Evolutionary conservation across 371 early-diverging fungal genomes (phyloP).

Genomic region (Mucor irregularis): DNA sequence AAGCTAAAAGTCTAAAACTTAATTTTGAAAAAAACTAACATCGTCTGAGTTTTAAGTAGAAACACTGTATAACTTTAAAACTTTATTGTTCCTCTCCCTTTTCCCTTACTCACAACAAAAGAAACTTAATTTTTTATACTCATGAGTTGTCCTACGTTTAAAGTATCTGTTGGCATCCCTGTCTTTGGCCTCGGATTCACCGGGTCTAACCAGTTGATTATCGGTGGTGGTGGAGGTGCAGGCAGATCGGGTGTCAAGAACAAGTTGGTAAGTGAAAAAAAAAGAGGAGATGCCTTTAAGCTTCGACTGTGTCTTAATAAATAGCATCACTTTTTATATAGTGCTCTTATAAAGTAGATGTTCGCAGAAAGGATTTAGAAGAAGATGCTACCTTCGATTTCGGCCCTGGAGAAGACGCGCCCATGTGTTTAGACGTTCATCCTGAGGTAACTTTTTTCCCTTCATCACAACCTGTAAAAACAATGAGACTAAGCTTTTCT

Average conservation of each 20-base stretch:
- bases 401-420: conserved; percentile 67
- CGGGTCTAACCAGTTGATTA: conserved; percentile 51
- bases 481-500: no score
- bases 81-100: background rate
- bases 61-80: no score
- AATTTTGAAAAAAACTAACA: background rate
- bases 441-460: conserved; percentile 45
- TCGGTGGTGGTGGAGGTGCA: conserved; percentile 75
- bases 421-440: conserved; percentile 69
- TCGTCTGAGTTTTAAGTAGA: background rate
- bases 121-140: background rate
- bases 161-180: conserved; percentile 62
- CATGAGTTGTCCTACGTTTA: conserved; percentile 35
- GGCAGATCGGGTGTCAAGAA: conserved; percentile 72
- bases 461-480: background rate
- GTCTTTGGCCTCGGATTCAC: conserved; percentile 67
- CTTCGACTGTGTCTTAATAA: background rate
- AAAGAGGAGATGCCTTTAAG: background rate
- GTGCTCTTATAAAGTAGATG: conserved; percentile 58
- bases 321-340: conserved; percentile 26
- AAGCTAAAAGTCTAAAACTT: no score
- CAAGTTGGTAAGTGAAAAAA: conserved; percentile 55
- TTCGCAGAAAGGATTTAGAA: conserved; percentile 49
- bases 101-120: conserved; percentile 4
- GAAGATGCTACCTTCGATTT: conserved; percentile 52